These are phyloP conservation scores for Echria macrotheca DNA, from an alignment of 495 filamentous ascomycete species.

Conservation along the genomic window DNA sequence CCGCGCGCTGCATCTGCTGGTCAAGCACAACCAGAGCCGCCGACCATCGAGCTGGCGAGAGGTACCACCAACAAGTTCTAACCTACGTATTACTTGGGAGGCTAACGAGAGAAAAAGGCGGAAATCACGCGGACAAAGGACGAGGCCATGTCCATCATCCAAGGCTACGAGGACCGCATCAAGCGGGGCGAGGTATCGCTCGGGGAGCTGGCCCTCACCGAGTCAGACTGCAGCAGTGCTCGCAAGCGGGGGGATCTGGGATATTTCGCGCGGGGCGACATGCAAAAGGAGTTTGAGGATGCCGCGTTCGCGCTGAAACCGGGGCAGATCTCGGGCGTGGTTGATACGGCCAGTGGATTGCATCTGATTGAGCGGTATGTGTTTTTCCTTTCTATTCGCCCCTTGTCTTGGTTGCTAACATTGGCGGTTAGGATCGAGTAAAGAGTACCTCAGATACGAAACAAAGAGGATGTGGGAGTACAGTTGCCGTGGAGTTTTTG, in stretches of 20 bases:
- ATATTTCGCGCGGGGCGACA: constrained; percentile 87
- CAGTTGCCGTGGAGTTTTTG: no score
- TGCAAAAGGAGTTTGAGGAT: constrained; percentile 99
- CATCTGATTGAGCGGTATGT: constrained; percentile 92
- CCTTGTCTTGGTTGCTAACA: constrained; percentile 3
- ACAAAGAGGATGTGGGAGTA: no score
- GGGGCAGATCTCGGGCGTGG: constrained; percentile 76
- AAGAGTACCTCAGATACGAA: no score
- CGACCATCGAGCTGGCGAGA: constrained; percentile 90
- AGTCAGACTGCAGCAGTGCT: constrained; percentile 93
- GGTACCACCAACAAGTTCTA: no score
- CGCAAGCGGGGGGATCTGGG: constrained; percentile 92
- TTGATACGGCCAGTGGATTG: constrained; percentile 89
- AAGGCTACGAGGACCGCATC: constrained; percentile 68
- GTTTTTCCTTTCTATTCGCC: neutral
- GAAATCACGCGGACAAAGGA: constrained; percentile 83
- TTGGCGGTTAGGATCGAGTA: neutral
- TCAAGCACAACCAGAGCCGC: constrained; percentile 85
- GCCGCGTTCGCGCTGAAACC: constrained; percentile 81
- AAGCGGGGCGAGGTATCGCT: constrained; percentile 58
- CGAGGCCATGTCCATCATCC: constrained; percentile 73
- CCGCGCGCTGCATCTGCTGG: constrained; percentile 79
- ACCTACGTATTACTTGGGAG: no score
- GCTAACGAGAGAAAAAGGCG: no score
- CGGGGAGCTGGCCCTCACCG: constrained; percentile 75